A percentile compares a stretch with the other conserved stretches of the same genome.
Evolutionary conservation across 805 yeast genomes (phyloP).

Genomic region (Hanseniaspora taiwanica): DNA sequence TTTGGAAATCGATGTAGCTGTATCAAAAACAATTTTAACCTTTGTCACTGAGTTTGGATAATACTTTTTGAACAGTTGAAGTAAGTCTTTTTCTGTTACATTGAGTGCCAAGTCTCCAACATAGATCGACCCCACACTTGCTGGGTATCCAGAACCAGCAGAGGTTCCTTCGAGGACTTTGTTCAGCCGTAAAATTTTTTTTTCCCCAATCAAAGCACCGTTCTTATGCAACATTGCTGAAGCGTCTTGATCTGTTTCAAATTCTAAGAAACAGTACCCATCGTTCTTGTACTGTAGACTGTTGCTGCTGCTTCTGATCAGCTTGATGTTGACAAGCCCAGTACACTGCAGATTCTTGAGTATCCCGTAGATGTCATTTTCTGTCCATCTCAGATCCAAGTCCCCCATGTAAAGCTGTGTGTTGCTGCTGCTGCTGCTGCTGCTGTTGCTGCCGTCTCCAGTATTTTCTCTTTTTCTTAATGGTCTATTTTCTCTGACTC

Average conservation of each 20-base stretch:
- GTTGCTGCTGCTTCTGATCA: conserved; percentile 36
- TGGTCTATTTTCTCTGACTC: no score
- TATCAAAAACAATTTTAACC: conserved; percentile 70
- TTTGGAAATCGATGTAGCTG: conserved; percentile 51
- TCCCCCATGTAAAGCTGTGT: conserved; percentile 77
- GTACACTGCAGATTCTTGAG: conserved; percentile 56
- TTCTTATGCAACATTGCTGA: conserved; percentile 51
- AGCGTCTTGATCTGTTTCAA: conserved; percentile 47
- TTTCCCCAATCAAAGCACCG: conserved; percentile 29
- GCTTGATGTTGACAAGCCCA: conserved; percentile 37
- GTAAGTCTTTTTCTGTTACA: conserved; percentile 51
- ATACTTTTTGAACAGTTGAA: conserved; percentile 51
- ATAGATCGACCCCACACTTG: no score
- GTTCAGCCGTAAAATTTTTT: background rate
- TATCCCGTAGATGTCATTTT: conserved; percentile 44
- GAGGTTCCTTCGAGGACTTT: no score
- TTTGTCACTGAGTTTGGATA: conserved; percentile 49
- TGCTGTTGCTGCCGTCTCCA: no score
- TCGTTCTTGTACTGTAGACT: conserved; percentile 30
- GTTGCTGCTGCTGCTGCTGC: conserved; percentile 4
- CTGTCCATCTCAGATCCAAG: conserved; percentile 76
- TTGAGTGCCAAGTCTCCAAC: conserved; percentile 76
- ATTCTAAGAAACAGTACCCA: conserved; percentile 77
- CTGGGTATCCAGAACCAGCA: no score
- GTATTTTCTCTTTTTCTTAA: no score